Percentiles rank a stretch among this genome's conserved stretches.
These are phyloP conservation scores for Lyophyllum shimeji DNA, from an alignment of 768 basidiomycete species.

Conservation along the genomic window DNA sequence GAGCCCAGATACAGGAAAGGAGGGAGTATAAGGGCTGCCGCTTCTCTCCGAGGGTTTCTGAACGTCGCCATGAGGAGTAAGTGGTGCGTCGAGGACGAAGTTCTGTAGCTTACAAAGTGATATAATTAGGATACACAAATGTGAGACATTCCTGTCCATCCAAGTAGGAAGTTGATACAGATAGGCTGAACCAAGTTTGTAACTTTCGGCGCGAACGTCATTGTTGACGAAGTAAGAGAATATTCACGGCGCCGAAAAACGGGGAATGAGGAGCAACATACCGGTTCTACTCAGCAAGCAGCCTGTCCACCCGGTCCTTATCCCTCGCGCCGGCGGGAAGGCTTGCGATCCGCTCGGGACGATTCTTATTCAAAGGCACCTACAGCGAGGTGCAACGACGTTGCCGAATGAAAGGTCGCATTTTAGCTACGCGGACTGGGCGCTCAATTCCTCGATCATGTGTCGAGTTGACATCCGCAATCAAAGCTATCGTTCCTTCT, in stretches of 20 bases:
- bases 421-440: background rate
- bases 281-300: background rate
- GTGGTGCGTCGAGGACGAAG: too few species aligned
- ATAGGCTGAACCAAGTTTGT: too few species aligned
- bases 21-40: constrained; percentile 23
- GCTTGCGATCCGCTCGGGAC: background rate
- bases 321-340: background rate
- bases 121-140: too few species aligned
- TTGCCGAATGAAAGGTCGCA: background rate
- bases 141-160: too few species aligned
- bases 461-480: background rate
- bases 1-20: constrained; percentile 41
- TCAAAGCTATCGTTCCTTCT: background rate
- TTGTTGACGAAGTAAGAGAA: background rate
- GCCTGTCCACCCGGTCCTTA: background rate
- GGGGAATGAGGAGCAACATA: background rate
- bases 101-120: too few species aligned
- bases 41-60: background rate
- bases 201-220: background rate
- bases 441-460: too few species aligned
- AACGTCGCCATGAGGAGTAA: too few species aligned
- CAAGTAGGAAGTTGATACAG: too few species aligned
- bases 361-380: background rate
- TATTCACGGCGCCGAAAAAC: background rate
- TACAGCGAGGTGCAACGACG: background rate